These are phyloP conservation scores for Blastocladiella britannica DNA, from an alignment of 192 early-diverging fungal species.

Conservation along the genomic window DNA sequence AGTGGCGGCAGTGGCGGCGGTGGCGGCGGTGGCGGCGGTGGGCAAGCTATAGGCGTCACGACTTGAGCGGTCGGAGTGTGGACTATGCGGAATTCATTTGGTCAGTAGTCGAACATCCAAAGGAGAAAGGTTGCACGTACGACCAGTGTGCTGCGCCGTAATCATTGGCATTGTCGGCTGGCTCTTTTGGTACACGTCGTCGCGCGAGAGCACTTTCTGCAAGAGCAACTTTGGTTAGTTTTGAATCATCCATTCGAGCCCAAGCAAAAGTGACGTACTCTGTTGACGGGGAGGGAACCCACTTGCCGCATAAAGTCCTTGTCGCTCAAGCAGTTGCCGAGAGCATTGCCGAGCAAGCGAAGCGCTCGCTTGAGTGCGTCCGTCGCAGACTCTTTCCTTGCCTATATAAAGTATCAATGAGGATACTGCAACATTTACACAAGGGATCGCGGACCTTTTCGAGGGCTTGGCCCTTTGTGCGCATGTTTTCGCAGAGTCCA, in stretches of 20 bases:
- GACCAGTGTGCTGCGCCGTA: neutral
- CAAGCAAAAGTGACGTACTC: neutral
- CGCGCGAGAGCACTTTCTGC: neutral
- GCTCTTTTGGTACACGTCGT: neutral
- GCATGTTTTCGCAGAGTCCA: constrained; percentile 54
- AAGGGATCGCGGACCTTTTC: constrained; percentile 41
- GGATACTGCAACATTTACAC: neutral
- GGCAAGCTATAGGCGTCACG: neutral
- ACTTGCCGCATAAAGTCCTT: constrained; percentile 38
- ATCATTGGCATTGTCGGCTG: neutral
- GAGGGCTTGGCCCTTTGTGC: constrained; percentile 53
- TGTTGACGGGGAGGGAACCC: neutral
- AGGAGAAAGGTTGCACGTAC: neutral
- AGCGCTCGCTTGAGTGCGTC: constrained; percentile 79
- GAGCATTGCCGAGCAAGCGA: constrained; percentile 59
- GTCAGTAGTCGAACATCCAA: neutral
- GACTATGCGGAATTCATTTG: neutral
- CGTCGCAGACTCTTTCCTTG: constrained; percentile 74
- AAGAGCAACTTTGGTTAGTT: too few species aligned
- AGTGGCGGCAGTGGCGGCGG: neutral
- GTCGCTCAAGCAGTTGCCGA: constrained; percentile 74
- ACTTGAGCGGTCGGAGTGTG: neutral
- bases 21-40: neutral
- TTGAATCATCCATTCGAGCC: too few species aligned
- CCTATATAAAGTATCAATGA: constrained; percentile 11